A percentile compares a stretch with the other conserved stretches of the same genome.
phyloP scores from a whole-genome alignment of 495 filamentous ascomycete species.

The Oidiodendron maius region DNA sequence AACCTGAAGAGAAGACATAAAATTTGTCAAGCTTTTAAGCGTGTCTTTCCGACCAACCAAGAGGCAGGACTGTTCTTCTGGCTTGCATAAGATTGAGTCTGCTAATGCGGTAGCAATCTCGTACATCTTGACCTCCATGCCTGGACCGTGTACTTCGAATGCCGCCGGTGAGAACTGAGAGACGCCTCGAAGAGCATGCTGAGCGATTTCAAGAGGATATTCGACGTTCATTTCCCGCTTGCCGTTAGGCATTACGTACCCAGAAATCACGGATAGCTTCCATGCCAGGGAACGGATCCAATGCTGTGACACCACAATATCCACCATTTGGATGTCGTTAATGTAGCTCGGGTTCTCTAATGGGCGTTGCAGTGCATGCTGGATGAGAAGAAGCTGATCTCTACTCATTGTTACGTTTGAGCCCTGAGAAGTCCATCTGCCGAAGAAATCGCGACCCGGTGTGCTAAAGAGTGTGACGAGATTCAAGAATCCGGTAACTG shows the following conservation, averaged over 20 bases:
- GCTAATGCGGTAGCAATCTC: slow-evolving; percentile 5
- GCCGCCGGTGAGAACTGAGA: slow-evolving; percentile 3
- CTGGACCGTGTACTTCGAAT: slow-evolving; percentile 7
- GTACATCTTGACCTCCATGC: slow-evolving; percentile 10
- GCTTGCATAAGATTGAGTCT: slow-evolving; percentile 8
- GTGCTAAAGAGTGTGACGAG: slow-evolving; percentile 10
- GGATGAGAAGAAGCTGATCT: slow-evolving; percentile 3
- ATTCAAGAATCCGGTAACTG: slow-evolving; percentile 5
- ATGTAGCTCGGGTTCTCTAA: slow-evolving; percentile 1
- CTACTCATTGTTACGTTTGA: slow-evolving; percentile 5
- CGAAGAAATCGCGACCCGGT: slow-evolving; percentile 7
- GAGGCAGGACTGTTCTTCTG: slow-evolving; percentile 7
- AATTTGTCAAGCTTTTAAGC: not conserved
- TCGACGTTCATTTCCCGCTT: slow-evolving; percentile 9
- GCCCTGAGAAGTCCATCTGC: slow-evolving; percentile 8
- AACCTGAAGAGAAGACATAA: slow-evolving; percentile 1
- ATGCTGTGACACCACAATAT: slow-evolving; percentile 7
- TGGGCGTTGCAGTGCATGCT: slow-evolving; percentile 4
- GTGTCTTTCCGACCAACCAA: slow-evolving; percentile 7
- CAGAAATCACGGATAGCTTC: slow-evolving; percentile 3
- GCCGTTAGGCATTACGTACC: slow-evolving; percentile 7
- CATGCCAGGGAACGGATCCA: slow-evolving; percentile 7
- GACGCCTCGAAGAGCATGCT: slow-evolving; percentile 1
- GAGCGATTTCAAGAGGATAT: slow-evolving; percentile 8
- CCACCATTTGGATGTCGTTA: slow-evolving; percentile 8